A percentile compares a stretch with the other conserved stretches of the same genome.
phyloP scores from a whole-genome alignment of 768 basidiomycete species.

The Psilocybe subaeruginosa region DNA sequence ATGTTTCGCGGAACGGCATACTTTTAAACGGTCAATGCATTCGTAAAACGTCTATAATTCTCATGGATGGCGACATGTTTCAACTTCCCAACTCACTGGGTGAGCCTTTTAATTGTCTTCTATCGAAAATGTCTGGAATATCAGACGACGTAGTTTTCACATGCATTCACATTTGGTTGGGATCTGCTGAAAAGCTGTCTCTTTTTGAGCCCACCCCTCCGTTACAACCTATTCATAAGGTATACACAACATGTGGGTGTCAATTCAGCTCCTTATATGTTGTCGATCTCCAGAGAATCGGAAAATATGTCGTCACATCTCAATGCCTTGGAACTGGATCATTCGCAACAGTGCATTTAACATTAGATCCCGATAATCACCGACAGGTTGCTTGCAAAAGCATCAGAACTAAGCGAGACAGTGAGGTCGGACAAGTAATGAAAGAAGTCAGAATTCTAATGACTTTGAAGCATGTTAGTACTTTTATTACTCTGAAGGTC shows the following conservation, averaged over 20 bases:
- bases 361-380: conserved; percentile 62
- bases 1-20: conserved; percentile 78
- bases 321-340: conserved; percentile 82
- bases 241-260: conserved; percentile 24
- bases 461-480: conserved; percentile 68
- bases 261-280: background rate
- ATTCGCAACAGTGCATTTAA: conserved; percentile 83
- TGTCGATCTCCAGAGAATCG: conserved; percentile 49
- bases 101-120: conserved; percentile 21
- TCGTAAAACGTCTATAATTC: conserved; percentile 65
- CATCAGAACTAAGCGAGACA: conserved; percentile 64
- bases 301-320: conserved; percentile 72
- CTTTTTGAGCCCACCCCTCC: conserved; percentile 70
- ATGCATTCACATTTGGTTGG: conserved; percentile 61
- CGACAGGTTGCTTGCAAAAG: conserved; percentile 87
- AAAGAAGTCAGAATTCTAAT: conserved; percentile 80
- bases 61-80: conserved; percentile 78
- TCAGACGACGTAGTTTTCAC: conserved; percentile 54
- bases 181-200: conserved; percentile 51
- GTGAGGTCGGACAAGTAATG: conserved; percentile 64
- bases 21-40: conserved; percentile 71
- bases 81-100: conserved; percentile 70
- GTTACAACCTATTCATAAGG: conserved; percentile 54
- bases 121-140: no score
- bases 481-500: background rate